These are phyloP conservation scores for Cyberlindnera misumaiensis DNA, from an alignment of 805 yeast species.

Conservation along the genomic window DNA sequence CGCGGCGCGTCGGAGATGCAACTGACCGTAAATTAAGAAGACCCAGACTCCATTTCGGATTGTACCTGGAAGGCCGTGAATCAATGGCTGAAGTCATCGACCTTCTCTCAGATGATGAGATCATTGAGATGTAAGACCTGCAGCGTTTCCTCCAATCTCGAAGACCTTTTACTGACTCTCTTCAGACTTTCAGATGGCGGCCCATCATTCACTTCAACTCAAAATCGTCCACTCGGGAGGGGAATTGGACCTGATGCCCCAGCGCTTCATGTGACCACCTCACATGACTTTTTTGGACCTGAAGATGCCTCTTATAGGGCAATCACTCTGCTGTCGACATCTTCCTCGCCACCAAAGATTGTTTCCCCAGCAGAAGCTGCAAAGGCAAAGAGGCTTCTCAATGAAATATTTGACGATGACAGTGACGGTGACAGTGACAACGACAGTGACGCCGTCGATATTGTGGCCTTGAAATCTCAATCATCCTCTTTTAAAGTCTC, in stretches of 20 bases:
- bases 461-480: no score
- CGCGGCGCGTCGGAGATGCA: no score
- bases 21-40: no score
- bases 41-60: no score
- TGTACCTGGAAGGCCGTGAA: not conserved
- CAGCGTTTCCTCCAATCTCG: not conserved
- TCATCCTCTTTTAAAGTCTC: no score
- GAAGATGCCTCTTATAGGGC: no score
- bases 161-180: slow-evolving; percentile 1
- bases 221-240: not conserved
- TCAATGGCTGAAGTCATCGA: not conserved
- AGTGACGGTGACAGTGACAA: slow-evolving; percentile 1
- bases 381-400: not conserved
- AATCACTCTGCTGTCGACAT: no score
- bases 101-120: slow-evolving; percentile 5
- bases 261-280: no score
- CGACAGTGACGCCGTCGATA: not conserved
- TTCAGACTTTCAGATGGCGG: slow-evolving; percentile 6
- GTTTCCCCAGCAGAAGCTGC: no score
- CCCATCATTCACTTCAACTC: slow-evolving; percentile 4
- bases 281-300: no score
- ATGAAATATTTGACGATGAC: not conserved
- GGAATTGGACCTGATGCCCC: no score
- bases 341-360: no score
- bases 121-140: slow-evolving; percentile 9